Conservation (phyloP, 352 stramenopile genomes). For the Globisporangium middletonii region DNA sequence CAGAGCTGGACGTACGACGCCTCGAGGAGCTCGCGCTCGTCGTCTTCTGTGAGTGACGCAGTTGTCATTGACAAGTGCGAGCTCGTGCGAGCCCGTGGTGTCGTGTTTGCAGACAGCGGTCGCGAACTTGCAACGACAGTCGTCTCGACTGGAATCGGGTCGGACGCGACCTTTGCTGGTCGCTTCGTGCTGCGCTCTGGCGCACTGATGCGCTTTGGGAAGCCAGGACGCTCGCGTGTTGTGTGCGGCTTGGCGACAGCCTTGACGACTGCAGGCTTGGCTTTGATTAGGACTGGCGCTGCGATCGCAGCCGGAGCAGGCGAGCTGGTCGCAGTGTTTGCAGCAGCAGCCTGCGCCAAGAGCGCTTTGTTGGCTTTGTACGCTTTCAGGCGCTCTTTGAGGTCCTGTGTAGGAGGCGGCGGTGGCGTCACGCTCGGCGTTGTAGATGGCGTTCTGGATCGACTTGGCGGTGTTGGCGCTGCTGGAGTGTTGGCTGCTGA, state of each 20-base stretch:
- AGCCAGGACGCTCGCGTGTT: conserved; percentile 7
- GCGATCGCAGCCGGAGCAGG: no score
- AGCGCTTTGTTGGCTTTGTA: conserved; percentile 38
- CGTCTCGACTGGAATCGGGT: conserved; percentile 2
- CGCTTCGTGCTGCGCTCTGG: conserved; percentile 13
- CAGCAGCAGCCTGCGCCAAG: neutral
- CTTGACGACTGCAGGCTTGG: neutral
- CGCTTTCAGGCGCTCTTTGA: conserved; percentile 33
- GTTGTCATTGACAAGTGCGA: neutral
- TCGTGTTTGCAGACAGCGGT: neutral
- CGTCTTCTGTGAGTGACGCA: conserved; percentile 8
- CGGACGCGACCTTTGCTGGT: conserved; percentile 10
- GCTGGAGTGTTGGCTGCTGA: neutral
- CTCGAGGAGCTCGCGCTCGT: conserved; percentile 47
- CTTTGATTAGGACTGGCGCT: neutral
- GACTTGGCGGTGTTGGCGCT: conserved; percentile 1
- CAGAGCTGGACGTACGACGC: conserved; percentile 47
- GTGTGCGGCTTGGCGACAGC: neutral
- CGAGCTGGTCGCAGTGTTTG: neutral
- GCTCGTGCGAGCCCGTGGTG: neutral
- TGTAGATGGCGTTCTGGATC: neutral
- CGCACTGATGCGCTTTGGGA: conserved; percentile 15
- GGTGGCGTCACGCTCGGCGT: neutral
- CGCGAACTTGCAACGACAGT: conserved; percentile 1
- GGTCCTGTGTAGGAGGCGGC: conserved; percentile 9